Evolutionary conservation across 768 basidiomycete genomes (phyloP).

Genomic region (Mycena pura): DNA sequence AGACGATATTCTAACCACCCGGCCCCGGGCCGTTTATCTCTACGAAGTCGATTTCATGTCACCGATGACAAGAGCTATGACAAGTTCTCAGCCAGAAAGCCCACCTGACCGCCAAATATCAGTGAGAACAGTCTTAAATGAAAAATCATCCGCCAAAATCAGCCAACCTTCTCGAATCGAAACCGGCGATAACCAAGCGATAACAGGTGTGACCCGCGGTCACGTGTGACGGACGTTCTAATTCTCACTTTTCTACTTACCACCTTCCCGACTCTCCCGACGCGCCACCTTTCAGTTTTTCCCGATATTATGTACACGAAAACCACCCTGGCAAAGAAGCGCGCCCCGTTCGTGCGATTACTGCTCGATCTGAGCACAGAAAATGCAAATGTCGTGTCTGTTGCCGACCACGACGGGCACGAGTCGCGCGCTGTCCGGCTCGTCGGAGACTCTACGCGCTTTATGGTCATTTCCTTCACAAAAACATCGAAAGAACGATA

Average conservation of each 20-base stretch:
- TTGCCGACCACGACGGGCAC: constrained; percentile 11
- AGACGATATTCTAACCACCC: too few relatives aligned
- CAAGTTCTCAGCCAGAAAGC: too few relatives aligned
- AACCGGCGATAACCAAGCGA: too few relatives aligned
- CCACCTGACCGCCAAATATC: too few relatives aligned
- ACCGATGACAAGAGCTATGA: too few relatives aligned
- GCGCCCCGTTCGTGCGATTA: constrained; percentile 10
- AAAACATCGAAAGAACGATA: neutral
- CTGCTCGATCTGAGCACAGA: constrained; percentile 2
- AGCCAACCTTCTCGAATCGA: too few relatives aligned
- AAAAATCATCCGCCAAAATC: too few relatives aligned
- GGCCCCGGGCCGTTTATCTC: too few relatives aligned
- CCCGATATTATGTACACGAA: constrained; percentile 11
- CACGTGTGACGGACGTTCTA: too few relatives aligned
- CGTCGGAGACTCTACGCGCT: constrained; percentile 22
- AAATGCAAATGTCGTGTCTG: neutral
- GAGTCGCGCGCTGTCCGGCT: constrained; percentile 26
- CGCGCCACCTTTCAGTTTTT: constrained; percentile 8
- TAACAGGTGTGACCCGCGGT: too few relatives aligned
- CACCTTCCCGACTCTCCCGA: neutral
- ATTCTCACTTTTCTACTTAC: neutral
- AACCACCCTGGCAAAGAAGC: constrained; percentile 6
- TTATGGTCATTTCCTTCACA: constrained; percentile 19
- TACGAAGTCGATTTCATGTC: too few relatives aligned
- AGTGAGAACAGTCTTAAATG: too few relatives aligned